A percentile compares a stretch with the other conserved stretches of the same genome.
These are phyloP conservation scores for Quercus rubra DNA, from an alignment of 306 rosid species.

Conservation along the genomic window DNA sequence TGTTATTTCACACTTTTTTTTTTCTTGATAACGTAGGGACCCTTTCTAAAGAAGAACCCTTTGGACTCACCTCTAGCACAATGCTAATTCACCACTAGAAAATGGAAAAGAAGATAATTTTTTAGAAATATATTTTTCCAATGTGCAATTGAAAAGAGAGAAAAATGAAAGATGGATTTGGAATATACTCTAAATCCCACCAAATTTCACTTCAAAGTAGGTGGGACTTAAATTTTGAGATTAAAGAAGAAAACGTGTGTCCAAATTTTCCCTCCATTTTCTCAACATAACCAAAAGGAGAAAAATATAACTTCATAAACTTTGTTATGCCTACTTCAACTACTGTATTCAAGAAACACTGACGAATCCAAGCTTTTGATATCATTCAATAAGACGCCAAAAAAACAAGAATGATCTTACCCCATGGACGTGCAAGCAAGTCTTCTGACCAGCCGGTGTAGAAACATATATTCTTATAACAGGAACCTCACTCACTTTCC, in stretches of 20 bases:
- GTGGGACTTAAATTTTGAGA: neutral
- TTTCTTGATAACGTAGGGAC: neutral
- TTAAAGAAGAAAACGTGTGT: neutral
- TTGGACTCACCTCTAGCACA: neutral
- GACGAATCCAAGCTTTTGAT: neutral
- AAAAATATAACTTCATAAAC: neutral
- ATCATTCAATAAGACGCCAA: neutral
- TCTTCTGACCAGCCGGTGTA: constrained; percentile 88
- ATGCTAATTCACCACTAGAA: neutral
- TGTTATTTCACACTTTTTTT: neutral
- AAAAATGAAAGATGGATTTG: neutral
- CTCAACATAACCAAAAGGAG: neutral
- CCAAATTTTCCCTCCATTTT: neutral
- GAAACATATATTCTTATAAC: constrained; percentile 82
- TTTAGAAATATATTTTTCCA: neutral
- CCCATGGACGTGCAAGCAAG: constrained; percentile 84
- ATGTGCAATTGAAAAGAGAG: neutral
- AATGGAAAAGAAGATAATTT: neutral
- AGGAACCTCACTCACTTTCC: constrained; percentile 76
- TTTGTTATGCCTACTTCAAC: neutral
- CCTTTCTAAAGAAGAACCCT: too few species aligned
- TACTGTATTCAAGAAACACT: neutral
- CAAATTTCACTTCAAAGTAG: neutral
- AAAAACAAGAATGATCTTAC: constrained; percentile 40
- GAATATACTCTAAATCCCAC: too few species aligned